These are phyloP conservation scores for Fraxinus ornus DNA, from an alignment of 305 asterid species.

Conservation along the genomic window DNA sequence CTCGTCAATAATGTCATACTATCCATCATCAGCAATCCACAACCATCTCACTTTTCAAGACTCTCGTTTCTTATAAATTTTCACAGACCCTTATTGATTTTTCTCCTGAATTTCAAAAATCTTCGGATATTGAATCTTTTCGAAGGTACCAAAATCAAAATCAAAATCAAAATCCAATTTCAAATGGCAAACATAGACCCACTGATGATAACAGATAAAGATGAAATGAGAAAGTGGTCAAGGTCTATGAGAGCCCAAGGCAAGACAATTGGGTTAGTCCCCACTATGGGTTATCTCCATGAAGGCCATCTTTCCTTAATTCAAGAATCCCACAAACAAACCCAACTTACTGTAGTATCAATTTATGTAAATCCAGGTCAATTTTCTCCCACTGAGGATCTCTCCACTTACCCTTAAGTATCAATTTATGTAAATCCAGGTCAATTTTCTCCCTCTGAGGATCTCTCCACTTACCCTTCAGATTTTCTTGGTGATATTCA, in stretches of 20 bases:
- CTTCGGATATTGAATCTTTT: neutral
- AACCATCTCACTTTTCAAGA: neutral
- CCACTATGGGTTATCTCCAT: slow-evolving; percentile 95
- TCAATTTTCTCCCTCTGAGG: slow-evolving; percentile 88
- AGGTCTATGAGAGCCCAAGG: slow-evolving; percentile 57
- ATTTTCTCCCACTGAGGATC: slow-evolving; percentile 86
- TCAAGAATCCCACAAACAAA: slow-evolving; percentile 54
- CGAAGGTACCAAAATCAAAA: neutral
- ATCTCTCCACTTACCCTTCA: slow-evolving; percentile 87
- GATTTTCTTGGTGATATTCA: slow-evolving; percentile 76
- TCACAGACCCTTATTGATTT: neutral
- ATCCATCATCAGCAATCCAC: neutral
- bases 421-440: slow-evolving; percentile 88
- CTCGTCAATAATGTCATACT: neutral
- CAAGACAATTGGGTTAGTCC: slow-evolving; percentile 69
- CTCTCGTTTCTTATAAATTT: neutral
- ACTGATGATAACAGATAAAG: slow-evolving; percentile 56
- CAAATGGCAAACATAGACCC: slow-evolving; percentile 51
- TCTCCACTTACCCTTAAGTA: slow-evolving; percentile 92
- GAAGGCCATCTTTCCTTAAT: slow-evolving; percentile 85
- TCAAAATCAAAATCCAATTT: neutral
- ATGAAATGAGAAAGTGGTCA: slow-evolving; percentile 82
- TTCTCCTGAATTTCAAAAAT: neutral
- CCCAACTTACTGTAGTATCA: slow-evolving; percentile 65
- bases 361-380: slow-evolving; percentile 92